Base-by-base conservation (phyloP, 78 protist species). In the Dictyostelium intermedium region DNA sequence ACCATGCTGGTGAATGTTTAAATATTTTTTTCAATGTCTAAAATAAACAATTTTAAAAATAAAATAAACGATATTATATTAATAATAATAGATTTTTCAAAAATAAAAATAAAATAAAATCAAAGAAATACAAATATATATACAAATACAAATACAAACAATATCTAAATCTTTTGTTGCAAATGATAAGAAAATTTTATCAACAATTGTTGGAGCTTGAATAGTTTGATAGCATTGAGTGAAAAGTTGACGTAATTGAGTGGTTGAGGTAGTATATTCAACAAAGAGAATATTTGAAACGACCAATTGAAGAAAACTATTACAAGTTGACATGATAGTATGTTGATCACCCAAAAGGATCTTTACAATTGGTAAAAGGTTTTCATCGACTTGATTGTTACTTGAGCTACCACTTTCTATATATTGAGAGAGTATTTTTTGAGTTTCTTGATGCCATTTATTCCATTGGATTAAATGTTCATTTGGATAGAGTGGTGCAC, bases 401-500 rank as follows among this genome's bases (percentile, higher is more conserved):
- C 66, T 32, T 25, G 79, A n/a, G 6, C 23, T 41, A n/a, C 43
- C 53, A 66, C 81, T 66, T 30, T 30, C 41, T 23, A 37, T 50
- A 50, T 32, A 27, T 80, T 80, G 85, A 66, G 35, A 14, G 23
- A 80, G 14, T n/a, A 27, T 27, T 18, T 63, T 73, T 11, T 78
- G 43, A 27, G 82, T 56, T 4, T 89, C 94, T 66, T 23, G 37
- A 32, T 63, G 72, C 94, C 94, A 89, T 43, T 45, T 50, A 34
- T n/a, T 66, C 94, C 94, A 89, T 43, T 43, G 85, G 2, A 72
- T n/a, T 6, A 89, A 18, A n/a, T 39, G 43, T 43, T 89, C 94
- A 47, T 89, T 78, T 41, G 66, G 37, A 23, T 41, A 23, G 50
- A 63, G 23, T 66, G 74, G 14, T 27, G 74, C 18, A 25, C 34